A percentile compares a stretch with the other conserved stretches of the same genome.
phyloP scores from a whole-genome alignment of 2,329 filamentous ascomycete species.

The Exutisphaerella laricina region DNA sequence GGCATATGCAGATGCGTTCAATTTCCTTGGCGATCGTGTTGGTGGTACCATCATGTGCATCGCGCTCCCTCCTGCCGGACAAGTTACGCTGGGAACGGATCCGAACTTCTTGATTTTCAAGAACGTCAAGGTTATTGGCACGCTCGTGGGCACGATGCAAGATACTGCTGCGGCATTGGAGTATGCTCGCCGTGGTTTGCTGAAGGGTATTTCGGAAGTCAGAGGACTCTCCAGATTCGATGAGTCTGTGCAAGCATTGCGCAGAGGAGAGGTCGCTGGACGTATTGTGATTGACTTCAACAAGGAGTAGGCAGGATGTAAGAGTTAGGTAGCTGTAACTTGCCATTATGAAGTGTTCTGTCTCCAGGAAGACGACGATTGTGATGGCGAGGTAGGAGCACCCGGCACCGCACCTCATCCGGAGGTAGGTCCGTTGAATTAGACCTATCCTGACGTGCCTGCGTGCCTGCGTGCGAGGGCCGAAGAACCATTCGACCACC shows the following conservation, averaged over 20 bases:
- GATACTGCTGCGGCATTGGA: constrained; percentile 45
- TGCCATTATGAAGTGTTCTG: too few species aligned
- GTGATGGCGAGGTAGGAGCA: too few species aligned
- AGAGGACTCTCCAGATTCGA: constrained; percentile 43
- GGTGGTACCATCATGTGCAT: constrained; percentile 50
- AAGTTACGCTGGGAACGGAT: constrained; percentile 32
- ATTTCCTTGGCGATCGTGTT: constrained; percentile 44
- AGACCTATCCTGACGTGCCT: too few species aligned
- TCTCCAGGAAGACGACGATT: too few species aligned
- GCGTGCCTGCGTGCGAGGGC: too few species aligned
- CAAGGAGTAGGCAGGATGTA: constrained; percentile 31
- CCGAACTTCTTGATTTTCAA: constrained; percentile 34
- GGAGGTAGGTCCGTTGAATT: too few species aligned
- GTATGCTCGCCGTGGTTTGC: constrained; percentile 46
- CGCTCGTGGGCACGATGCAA: constrained; percentile 44
- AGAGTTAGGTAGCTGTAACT: too few species aligned
- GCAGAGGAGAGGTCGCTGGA: constrained; percentile 47
- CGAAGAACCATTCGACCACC: too few species aligned
- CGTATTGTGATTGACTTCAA: constrained; percentile 53
- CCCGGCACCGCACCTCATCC: too few species aligned
- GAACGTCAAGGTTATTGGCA: constrained; percentile 23
- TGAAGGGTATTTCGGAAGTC: constrained; percentile 48
- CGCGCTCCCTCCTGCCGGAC: constrained; percentile 34
- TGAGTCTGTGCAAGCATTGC: constrained; percentile 47
- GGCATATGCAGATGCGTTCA: constrained; percentile 37